phyloP scores from a whole-genome alignment of 495 filamentous ascomycete genomes.

The Thozetella sp. region DNA sequence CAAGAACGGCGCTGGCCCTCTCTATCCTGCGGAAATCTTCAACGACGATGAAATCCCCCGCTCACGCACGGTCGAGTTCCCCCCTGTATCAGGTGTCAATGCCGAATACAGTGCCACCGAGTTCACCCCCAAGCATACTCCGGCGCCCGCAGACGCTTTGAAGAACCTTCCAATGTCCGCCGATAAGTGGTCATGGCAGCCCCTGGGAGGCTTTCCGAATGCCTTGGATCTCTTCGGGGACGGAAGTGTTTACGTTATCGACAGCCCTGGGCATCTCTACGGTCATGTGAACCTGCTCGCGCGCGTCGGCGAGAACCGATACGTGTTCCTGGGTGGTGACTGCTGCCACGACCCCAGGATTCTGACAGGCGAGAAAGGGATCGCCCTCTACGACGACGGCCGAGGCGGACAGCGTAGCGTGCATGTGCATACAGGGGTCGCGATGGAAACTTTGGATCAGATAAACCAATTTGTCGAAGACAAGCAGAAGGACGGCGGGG shows the following conservation, averaged over 20 bases:
- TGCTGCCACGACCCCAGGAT: constrained; percentile 47
- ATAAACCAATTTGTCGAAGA: constrained; percentile 21
- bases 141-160: constrained; percentile 1
- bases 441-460: constrained; percentile 30
- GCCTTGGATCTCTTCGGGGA: constrained; percentile 45
- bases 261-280: constrained; percentile 47
- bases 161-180: constrained; percentile 1
- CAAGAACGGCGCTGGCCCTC: constrained; percentile 21
- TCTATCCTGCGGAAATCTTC: constrained; percentile 25
- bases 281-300: constrained; percentile 50
- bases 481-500: neutral
- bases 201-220: constrained; percentile 26
- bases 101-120: constrained; percentile 4
- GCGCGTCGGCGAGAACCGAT: constrained; percentile 19
- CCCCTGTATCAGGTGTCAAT: constrained; percentile 7
- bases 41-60: constrained; percentile 27
- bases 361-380: constrained; percentile 37
- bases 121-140: constrained; percentile 13
- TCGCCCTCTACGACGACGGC: constrained; percentile 41
- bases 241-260: constrained; percentile 34
- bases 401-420: constrained; percentile 36
- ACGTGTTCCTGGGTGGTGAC: constrained; percentile 47
- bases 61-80: constrained; percentile 24
- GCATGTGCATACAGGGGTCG: constrained; percentile 33
- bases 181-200: constrained; percentile 12